These are phyloP conservation scores for Eucalyptus erythrocorys DNA, from an alignment of 345 rosid genomes.

Conservation along the genomic window DNA sequence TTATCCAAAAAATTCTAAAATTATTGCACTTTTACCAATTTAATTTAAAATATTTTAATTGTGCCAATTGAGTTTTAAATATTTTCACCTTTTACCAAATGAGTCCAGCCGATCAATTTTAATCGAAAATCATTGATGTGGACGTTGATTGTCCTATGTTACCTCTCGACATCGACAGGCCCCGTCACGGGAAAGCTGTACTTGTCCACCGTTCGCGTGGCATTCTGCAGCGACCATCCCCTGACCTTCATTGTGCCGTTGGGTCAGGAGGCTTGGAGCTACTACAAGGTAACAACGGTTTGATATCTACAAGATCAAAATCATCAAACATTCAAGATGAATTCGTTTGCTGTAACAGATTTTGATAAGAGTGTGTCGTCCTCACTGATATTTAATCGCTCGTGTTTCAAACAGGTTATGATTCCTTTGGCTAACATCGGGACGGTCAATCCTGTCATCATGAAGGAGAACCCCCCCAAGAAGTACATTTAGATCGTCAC, in stretches of 20 bases:
- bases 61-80: fast-evolving
- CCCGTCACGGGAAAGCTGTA: constrained; percentile 87
- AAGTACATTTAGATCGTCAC: constrained; percentile 64
- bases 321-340: background rate
- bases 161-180: constrained; percentile 74
- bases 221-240: constrained; percentile 84
- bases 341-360: background rate
- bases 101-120: fast-evolving
- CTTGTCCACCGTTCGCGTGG: constrained; percentile 47
- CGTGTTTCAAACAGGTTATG: constrained; percentile 23
- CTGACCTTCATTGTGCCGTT: constrained; percentile 62
- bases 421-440: constrained; percentile 39
- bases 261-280: constrained; percentile 82
- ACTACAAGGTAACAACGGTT: constrained; percentile 44
- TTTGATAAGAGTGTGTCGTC: background rate
- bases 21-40: too few relatives aligned
- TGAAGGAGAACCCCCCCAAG: constrained; percentile 44
- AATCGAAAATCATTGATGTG: too few relatives aligned
- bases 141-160: background rate
- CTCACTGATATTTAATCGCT: background rate
- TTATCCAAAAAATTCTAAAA: too few relatives aligned
- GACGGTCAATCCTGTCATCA: constrained; percentile 33
- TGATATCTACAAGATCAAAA: background rate
- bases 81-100: fast-evolving
- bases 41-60: too few relatives aligned